Evolutionary conservation across 1,139 yeast species (phyloP).

Genomic region (Yamadazyma mexicana): DNA sequence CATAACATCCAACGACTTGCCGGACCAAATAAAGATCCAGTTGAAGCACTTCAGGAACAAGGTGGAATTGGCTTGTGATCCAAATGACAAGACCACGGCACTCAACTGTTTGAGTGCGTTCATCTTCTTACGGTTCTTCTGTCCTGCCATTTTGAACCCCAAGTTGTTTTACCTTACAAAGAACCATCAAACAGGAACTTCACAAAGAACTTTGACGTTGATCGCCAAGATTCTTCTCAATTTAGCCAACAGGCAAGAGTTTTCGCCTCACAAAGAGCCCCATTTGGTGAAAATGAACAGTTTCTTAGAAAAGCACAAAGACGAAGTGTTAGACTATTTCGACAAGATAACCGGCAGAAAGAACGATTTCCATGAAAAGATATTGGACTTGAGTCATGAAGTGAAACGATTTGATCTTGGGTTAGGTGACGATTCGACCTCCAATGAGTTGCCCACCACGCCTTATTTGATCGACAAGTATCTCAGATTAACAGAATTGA

Average conservation of each 20-base stretch:
- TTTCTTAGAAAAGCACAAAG: slow-evolving; percentile 59
- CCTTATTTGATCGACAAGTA: slow-evolving; percentile 71
- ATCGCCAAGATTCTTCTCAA: slow-evolving; percentile 82
- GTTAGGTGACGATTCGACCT: slow-evolving; percentile 42
- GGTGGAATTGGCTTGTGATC: slow-evolving; percentile 62
- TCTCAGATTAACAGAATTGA: slow-evolving; percentile 59
- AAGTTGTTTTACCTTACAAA: slow-evolving; percentile 74
- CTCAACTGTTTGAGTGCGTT: slow-evolving; percentile 80
- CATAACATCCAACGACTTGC: slow-evolving; percentile 72
- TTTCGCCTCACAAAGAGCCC: slow-evolving; percentile 79
- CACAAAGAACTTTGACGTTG: slow-evolving; percentile 76
- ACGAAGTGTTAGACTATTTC: slow-evolving; percentile 64
- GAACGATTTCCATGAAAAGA: slow-evolving; percentile 62
- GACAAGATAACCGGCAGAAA: slow-evolving; percentile 72
- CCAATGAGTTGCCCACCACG: slow-evolving; percentile 63
- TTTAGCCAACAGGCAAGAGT: slow-evolving; percentile 72
- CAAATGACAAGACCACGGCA: slow-evolving; percentile 53
- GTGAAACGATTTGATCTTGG: slow-evolving; percentile 53
- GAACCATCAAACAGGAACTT: slow-evolving; percentile 66
- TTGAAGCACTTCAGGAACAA: slow-evolving; percentile 58
- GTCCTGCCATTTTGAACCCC: slow-evolving; percentile 91
- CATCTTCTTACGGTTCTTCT: slow-evolving; percentile 79
- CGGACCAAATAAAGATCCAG: slow-evolving; percentile 63
- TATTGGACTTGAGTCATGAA: slow-evolving; percentile 56
- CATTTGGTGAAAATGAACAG: slow-evolving; percentile 70